Conservation (phyloP, 1,284 basidiomycete species). For the Cryptococcus floricola region DNA sequence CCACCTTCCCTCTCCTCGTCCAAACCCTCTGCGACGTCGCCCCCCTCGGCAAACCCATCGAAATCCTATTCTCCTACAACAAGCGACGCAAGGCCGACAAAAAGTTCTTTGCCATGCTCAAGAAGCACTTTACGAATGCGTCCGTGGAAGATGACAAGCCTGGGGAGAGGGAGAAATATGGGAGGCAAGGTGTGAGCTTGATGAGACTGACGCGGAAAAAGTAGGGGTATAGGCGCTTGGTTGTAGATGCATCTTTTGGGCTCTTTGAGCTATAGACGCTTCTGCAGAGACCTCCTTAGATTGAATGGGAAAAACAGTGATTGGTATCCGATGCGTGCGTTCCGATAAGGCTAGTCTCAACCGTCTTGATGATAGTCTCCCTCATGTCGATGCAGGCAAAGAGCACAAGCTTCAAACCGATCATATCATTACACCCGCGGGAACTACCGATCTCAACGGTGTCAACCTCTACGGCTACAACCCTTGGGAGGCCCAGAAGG, state of each 20-base stretch:
- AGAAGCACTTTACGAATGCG: conserved; percentile 67
- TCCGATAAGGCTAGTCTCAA: too few relatives aligned
- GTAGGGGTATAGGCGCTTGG: conserved; percentile 1
- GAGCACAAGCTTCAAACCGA: too few relatives aligned
- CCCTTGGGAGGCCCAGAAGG: too few relatives aligned
- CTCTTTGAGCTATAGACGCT: not conserved
- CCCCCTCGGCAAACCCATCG: conserved; percentile 52
- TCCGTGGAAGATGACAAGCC: conserved; percentile 39
- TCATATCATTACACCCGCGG: too few relatives aligned
- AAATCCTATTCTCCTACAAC: conserved; percentile 82
- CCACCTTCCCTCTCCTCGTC: conserved; percentile 54
- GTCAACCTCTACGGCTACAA: too few relatives aligned
- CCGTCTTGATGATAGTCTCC: too few relatives aligned
- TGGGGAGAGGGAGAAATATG: conserved; percentile 42
- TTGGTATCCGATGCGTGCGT: too few relatives aligned
- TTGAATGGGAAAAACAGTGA: too few relatives aligned
- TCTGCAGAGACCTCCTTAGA: too few relatives aligned
- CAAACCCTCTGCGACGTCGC: conserved; percentile 67
- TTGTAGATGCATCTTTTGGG: not conserved
- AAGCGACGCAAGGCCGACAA: conserved; percentile 25
- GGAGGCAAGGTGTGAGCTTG: conserved; percentile 42
- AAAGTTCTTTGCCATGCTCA: conserved; percentile 77
- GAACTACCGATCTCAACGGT: too few relatives aligned
- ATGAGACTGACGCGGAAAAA: conserved; percentile 30
- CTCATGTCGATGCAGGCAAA: too few relatives aligned